These are phyloP conservation scores for Fusarium irregulare DNA, from an alignment of 2,329 filamentous ascomycete species.

Conservation along the genomic window DNA sequence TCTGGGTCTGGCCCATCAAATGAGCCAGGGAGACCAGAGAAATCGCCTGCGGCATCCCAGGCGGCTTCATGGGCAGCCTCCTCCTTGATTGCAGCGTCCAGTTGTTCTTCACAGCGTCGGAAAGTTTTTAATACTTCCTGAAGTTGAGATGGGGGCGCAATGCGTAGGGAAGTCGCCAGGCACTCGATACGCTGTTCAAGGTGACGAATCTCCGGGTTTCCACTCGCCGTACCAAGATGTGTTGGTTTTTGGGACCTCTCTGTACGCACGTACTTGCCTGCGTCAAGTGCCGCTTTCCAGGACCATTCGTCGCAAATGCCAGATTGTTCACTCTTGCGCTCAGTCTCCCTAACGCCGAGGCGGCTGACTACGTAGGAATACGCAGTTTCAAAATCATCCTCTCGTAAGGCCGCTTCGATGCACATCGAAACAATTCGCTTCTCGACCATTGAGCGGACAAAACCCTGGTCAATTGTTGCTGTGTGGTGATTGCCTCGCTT, in stretches of 20 bases:
- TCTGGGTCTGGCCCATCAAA: conserved; percentile 55
- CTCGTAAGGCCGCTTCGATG: conserved; percentile 78
- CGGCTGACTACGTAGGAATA: conserved; percentile 85
- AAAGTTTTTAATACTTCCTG: conserved; percentile 81
- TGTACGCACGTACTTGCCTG: conserved; percentile 77
- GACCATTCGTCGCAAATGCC: conserved; percentile 70
- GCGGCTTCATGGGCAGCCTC: conserved; percentile 76
- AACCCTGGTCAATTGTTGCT: conserved; percentile 42
- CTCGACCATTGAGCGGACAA: conserved; percentile 60
- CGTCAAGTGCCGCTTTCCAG: conserved; percentile 81
- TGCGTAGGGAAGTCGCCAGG: conserved; percentile 77
- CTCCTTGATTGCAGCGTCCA: conserved; percentile 72
- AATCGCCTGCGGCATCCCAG: conserved; percentile 75
- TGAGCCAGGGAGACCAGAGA: conserved; percentile 66
- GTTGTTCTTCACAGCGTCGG: conserved; percentile 81
- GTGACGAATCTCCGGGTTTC: conserved; percentile 73
- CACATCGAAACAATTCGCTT: conserved; percentile 82
- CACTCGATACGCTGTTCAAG: conserved; percentile 86
- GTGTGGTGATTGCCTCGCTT: conserved; percentile 11
- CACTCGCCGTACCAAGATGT: conserved; percentile 69
- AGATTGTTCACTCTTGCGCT: neutral
- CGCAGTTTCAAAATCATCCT: conserved; percentile 86
- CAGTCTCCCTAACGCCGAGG: conserved; percentile 55
- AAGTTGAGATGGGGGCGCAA: conserved; percentile 76
- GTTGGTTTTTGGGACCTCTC: conserved; percentile 65